Base-by-base conservation (phyloP, 1,139 yeast genomes). In the Candida neerlandica region DNA sequence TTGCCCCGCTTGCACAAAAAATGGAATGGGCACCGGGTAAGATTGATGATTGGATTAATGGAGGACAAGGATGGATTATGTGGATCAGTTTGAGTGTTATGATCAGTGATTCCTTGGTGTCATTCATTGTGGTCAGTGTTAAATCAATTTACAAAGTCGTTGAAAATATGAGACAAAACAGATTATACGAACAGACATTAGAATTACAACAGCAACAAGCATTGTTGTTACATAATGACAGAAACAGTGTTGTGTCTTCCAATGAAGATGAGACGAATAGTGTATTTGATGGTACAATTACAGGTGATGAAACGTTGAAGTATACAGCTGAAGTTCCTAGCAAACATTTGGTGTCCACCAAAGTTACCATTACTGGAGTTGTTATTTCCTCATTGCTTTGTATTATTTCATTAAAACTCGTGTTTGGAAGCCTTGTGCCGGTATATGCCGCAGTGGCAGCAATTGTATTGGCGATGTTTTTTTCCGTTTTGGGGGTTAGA, bases 11-110 rank as follows among this genome's bases (percentile, higher is more conserved):
- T 52, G 85, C 96, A 1, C 78, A 86, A 52, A 58, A 72, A 50
- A 64, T 71, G 55, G 86, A 84, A 2, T 94, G 98, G 98, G 95
- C 96, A 0, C 86, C 94, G 0, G 97, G 97, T 0, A 86, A 84
- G 2, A 83, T 89, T 4, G 92, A 88, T 59, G 96, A 91, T 66
- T 94, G 97, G 97, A 85, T 89, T 58, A 77, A 82, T 23, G 98
- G 98, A 1, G 89, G 92, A 1, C 97, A 94, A 63, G 99, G 99
- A 12, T 94, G 99, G 99, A 89, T 94, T 49, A 74, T 94, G 62
- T 94, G 99, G 99, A 76, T 91, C 52, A 86, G 96, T 65, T 78
- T 94, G 58, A 85, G 97, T 33, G 91, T 91, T 38, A 94, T 94
- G 99, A 89, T 94, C 23, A 86, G 90, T 46, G 99, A 94, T 64